Conservation (phyloP, 2,329 filamentous ascomycete species). For the Hypoxylon sp. region DNA sequence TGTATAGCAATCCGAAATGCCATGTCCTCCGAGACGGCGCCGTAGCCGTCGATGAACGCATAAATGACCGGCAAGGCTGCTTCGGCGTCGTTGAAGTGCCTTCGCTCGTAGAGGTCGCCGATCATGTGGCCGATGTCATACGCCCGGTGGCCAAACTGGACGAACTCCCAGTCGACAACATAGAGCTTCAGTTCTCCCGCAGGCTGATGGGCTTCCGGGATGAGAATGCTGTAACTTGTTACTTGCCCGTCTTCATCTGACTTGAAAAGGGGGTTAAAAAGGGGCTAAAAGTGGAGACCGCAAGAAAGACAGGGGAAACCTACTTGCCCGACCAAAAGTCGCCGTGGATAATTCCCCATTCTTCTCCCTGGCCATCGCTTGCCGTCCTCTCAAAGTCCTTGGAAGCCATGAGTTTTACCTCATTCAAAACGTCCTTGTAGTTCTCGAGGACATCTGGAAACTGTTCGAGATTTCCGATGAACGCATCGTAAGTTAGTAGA, state of each 20-base stretch:
- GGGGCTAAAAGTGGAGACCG: neutral
- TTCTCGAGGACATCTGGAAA: conserved; percentile 50
- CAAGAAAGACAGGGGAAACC: neutral
- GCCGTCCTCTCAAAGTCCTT: conserved; percentile 21
- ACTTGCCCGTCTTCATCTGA: neutral
- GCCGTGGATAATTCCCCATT: conserved; percentile 6
- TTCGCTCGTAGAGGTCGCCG: conserved; percentile 55
- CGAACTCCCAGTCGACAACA: conserved; percentile 59
- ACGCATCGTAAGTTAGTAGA: conserved; percentile 52
- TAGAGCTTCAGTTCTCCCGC: conserved; percentile 45
- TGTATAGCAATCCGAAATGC: conserved; percentile 56
- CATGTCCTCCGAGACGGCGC: conserved; percentile 51
- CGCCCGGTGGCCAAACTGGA: conserved; percentile 53
- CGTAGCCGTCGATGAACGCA: conserved; percentile 55
- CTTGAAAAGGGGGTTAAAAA: neutral
- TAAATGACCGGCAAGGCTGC: conserved; percentile 49
- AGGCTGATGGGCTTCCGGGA: neutral
- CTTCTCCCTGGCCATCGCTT: neutral
- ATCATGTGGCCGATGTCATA: conserved; percentile 58
- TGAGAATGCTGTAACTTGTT: neutral
- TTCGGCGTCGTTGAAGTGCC: conserved; percentile 52
- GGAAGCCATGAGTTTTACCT: conserved; percentile 21
- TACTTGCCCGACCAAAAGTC: conserved; percentile 6
- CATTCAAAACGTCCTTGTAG: conserved; percentile 43
- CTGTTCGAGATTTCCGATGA: conserved; percentile 50